Percentiles rank a stretch among this genome's conserved stretches.
Evolutionary conservation across 352 stramenopile genomes (phyloP).

Genomic region (Phytophthora quininea): DNA sequence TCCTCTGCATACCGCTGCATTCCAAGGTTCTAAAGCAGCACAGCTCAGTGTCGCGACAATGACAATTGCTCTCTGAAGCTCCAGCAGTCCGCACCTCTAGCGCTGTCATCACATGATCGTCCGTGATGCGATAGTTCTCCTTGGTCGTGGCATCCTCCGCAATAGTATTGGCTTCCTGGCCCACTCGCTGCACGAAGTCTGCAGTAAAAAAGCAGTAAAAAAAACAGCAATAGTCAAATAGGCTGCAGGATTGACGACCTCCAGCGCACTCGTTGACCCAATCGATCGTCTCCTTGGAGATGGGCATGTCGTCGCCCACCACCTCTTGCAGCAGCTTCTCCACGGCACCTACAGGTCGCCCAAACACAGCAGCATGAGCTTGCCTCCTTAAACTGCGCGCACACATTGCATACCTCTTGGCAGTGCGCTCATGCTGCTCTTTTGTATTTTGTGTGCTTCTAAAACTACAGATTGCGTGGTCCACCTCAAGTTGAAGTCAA

Average conservation of each 20-base stretch:
- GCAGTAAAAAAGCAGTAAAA: background rate
- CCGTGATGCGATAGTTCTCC: constrained; percentile 73
- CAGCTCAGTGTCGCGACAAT: background rate
- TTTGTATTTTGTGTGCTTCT: background rate
- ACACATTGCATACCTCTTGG: background rate
- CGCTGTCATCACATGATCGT: constrained; percentile 61
- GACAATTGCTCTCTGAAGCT: background rate
- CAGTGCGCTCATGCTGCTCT: background rate
- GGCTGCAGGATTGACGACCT: constrained; percentile 22
- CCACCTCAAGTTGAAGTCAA: background rate
- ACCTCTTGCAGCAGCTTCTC: constrained; percentile 60
- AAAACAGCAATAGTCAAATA: background rate
- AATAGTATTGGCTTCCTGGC: constrained; percentile 54
- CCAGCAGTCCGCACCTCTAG: constrained; percentile 42
- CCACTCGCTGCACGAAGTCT: constrained; percentile 64
- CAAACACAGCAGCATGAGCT: constrained; percentile 1
- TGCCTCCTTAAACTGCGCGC: too few species aligned
- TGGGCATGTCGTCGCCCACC: constrained; percentile 50
- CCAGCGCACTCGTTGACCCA: constrained; percentile 66
- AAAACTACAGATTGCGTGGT: background rate
- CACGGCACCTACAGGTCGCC: constrained; percentile 22
- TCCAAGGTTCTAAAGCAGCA: constrained; percentile 33
- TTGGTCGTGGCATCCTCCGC: constrained; percentile 55
- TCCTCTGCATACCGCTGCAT: constrained; percentile 43
- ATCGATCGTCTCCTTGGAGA: constrained; percentile 73